Percentiles rank a stretch among this genome's conserved stretches.
phyloP scores from a whole-genome alignment of 1,284 basidiomycete species.

The Fereydounia khargensis region DNA sequence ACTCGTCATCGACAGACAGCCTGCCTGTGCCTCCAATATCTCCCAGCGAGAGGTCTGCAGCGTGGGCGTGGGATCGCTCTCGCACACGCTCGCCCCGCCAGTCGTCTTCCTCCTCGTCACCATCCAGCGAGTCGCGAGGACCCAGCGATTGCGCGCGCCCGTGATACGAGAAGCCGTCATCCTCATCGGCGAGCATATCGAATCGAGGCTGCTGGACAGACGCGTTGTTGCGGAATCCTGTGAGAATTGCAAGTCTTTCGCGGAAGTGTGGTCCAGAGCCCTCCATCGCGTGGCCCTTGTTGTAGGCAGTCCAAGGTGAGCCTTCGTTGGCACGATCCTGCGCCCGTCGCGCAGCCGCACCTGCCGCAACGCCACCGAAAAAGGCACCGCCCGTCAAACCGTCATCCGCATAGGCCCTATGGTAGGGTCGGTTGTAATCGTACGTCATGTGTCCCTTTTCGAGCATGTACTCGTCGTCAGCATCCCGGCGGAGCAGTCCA shows the following conservation, averaged over 20 bases:
- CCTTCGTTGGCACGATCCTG: constrained; percentile 2
- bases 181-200: constrained; percentile 53
- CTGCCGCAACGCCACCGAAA: constrained; percentile 4
- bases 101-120: constrained; percentile 9
- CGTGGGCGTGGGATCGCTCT: constrained; percentile 11
- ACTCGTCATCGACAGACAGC: constrained; percentile 3
- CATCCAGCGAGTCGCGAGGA: not conserved
- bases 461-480: constrained; percentile 20
- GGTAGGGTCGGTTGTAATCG: constrained; percentile 20
- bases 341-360: not conserved
- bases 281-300: constrained; percentile 46
- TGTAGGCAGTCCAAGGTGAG: constrained; percentile 27
- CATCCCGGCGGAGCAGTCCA: constrained; percentile 20
- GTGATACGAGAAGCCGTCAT: constrained; percentile 17
- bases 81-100: constrained; percentile 11
- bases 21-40: constrained; percentile 9
- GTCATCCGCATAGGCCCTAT: constrained; percentile 6
- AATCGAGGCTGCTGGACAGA: constrained; percentile 23
- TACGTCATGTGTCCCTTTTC: constrained; percentile 24
- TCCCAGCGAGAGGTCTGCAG: constrained; percentile 17
- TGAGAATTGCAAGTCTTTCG: constrained; percentile 40
- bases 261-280: constrained; percentile 43
- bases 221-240: constrained; percentile 29
- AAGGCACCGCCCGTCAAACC: constrained; percentile 5
- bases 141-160: not conserved